Conservation (phyloP, 2,329 filamentous ascomycete species). For the Cordyceps militaris region DNA sequence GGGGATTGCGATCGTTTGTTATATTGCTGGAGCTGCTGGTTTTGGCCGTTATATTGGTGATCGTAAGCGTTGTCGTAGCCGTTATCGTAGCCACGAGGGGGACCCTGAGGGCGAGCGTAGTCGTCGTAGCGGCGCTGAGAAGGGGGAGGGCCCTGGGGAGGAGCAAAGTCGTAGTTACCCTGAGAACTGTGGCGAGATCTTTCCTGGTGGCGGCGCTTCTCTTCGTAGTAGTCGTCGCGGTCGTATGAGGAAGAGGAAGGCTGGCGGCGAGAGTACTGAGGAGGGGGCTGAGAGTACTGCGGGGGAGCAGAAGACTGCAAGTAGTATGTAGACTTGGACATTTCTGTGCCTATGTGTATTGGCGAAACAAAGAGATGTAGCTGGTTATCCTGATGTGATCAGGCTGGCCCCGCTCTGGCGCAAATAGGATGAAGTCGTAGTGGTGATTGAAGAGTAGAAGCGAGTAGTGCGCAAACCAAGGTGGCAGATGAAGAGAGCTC, state of each 20-base stretch:
- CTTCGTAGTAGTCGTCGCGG: slow-evolving; percentile 9
- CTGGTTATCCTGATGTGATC: slow-evolving; percentile 2
- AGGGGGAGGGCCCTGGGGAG: slow-evolving; percentile 9
- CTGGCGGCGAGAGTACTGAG: slow-evolving; percentile 8
- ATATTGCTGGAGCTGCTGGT: slow-evolving; percentile 12
- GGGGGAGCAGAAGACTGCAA: slow-evolving; percentile 7
- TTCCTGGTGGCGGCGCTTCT: slow-evolving; percentile 10
- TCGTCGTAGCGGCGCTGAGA: slow-evolving; percentile 8
- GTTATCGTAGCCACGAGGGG: slow-evolving; percentile 2
- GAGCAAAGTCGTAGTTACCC: slow-evolving; percentile 11
- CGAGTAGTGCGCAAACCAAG: not conserved
- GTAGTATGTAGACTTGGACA: slow-evolving; percentile 12
- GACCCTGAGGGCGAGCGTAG: slow-evolving; percentile 8
- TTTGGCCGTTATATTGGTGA: not conserved
- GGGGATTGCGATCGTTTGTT: slow-evolving; percentile 6
- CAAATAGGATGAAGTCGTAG: not conserved
- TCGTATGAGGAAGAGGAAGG: not conserved
- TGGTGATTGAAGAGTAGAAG: not conserved
- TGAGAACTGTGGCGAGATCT: slow-evolving; percentile 1
- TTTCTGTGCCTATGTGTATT: not conserved
- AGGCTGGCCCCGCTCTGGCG: slow-evolving; percentile 6
- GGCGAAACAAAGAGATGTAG: not conserved
- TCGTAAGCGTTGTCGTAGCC: slow-evolving; percentile 7
- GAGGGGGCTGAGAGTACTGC: slow-evolving; percentile 11
- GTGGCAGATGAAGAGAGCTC: not conserved